Evolutionary conservation across 441 rosid genomes (phyloP), one percentile per base, ranked within the genome.

Genomic region (Mallotus japonicus): DNA sequence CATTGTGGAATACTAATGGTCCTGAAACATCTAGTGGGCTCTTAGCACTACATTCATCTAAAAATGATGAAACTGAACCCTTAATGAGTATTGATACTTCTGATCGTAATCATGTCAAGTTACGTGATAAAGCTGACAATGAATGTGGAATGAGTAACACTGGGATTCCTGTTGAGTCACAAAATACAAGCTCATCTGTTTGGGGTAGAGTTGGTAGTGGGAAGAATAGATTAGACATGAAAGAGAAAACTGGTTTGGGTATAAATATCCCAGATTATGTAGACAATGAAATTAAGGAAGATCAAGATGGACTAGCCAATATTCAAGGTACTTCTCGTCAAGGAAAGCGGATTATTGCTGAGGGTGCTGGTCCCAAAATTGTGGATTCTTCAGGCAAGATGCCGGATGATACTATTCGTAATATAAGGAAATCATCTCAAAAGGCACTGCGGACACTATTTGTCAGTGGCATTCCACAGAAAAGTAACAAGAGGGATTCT

Each of bases 371-470:
- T 60, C 49, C 87, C 67, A 91, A 83, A 83, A 37, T 73, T 69
- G 60, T 78, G 71, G 92, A 83, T 79, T 78, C 83, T 67, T 70
- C 83, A 56, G 76, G 79, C 68, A 89, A 79, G 82, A 51, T 71
- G 57, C 88, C 82, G 58, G 79, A 67, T 77, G 87, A 87, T 77
- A 51, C 74, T 24, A 59, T 78, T 78, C 86, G 74, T 63, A 80
- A 75, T 72, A 61, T 78, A 68, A 80, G 91, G 78, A 93, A 88
- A 78, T 81, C 90, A 74, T 81, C 90, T 73, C 98, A 93, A 72
- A 93, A 93, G 83, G 98, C 98, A 13, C 73, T 81, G 74, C 92
- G 92, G 40, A 93, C 98, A 62, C 83, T 96, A 57, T 96, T 93
- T 87, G 98, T 96, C 79, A 88, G 84, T 76, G 85, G 90, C 76